Percentiles rank a stretch among this genome's conserved stretches.
Conservation (phyloP, 73 alveolate species). For the Symbiodinium pilosum region DNA sequence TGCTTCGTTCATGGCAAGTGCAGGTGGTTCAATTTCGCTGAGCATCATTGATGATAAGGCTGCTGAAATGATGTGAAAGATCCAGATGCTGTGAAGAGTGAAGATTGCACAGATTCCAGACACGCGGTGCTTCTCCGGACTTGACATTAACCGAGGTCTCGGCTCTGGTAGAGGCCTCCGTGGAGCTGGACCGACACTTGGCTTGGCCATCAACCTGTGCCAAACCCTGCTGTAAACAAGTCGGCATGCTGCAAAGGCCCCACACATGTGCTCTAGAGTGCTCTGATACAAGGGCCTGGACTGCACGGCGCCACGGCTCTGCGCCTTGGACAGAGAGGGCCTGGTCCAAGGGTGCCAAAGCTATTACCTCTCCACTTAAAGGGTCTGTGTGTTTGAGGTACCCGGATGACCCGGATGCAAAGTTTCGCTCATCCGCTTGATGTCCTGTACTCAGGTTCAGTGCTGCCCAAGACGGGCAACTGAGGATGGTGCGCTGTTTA, state of each 20-base stretch:
- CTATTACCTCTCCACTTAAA: too few species aligned
- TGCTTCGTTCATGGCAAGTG: background rate
- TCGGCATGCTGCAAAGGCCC: background rate
- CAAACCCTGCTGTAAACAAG: too few species aligned
- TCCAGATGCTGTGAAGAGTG: background rate
- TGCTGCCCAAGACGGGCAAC: conserved; percentile 72
- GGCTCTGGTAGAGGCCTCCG: background rate
- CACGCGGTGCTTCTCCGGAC: too few species aligned
- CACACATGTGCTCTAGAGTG: background rate
- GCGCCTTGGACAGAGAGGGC: background rate
- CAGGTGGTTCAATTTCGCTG: too few species aligned
- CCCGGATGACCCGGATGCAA: background rate
- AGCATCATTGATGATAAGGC: too few species aligned
- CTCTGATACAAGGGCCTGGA: background rate
- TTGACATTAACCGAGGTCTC: too few species aligned
- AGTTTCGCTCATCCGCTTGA: background rate
- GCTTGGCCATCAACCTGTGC: too few species aligned
- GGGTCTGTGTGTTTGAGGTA: background rate
- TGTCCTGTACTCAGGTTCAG: conserved; percentile 21
- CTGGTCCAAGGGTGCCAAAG: too few species aligned
- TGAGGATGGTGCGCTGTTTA: conserved; percentile 46
- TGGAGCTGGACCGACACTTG: conserved; percentile 7
- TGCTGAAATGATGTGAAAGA: too few species aligned
- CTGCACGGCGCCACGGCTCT: background rate
- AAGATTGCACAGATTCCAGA: too few species aligned